A percentile compares a stretch with the other conserved stretches of the same genome.
These are phyloP conservation scores for Carex scoparia DNA, from an alignment of 176 grass and related monocot species.

Conservation along the genomic window DNA sequence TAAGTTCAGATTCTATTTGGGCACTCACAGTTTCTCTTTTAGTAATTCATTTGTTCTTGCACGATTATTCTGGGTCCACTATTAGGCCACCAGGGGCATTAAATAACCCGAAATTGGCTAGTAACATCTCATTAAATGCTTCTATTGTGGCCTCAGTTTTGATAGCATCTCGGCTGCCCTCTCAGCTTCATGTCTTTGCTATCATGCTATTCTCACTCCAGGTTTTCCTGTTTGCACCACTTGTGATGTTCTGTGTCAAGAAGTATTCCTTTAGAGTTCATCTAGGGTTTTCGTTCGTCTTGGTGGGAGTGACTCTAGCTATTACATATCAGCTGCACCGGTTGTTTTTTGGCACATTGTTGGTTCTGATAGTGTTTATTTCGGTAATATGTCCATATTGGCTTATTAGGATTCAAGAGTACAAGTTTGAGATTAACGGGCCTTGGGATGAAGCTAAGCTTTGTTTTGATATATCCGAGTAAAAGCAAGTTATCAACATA, in stretches of 20 bases:
- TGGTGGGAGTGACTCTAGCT: slow-evolving; percentile 49
- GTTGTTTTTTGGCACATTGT: slow-evolving; percentile 59
- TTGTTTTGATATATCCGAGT: slow-evolving; percentile 92
- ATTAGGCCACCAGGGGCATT: slow-evolving; percentile 82
- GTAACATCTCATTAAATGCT: slow-evolving; percentile 87
- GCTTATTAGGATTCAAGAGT: slow-evolving; percentile 96
- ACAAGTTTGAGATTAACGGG: slow-evolving; percentile 99
- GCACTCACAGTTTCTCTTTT: slow-evolving; percentile 75
- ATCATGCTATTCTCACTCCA: slow-evolving; percentile 91
- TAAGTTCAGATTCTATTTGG: slow-evolving; percentile 93
- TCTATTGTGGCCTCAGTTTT: slow-evolving; percentile 89
- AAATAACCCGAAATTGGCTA: slow-evolving; percentile 78
- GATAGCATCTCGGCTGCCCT: slow-evolving; percentile 73
- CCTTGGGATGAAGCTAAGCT: slow-evolving; percentile 98
- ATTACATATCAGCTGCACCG: slow-evolving; percentile 65
- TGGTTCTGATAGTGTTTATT: slow-evolving; percentile 63
- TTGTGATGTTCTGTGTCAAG: slow-evolving; percentile 83
- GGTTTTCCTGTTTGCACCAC: slow-evolving; percentile 85
- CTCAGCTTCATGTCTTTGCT: slow-evolving; percentile 82
- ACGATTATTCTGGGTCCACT: slow-evolving; percentile 92
- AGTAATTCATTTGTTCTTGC: slow-evolving; percentile 80
- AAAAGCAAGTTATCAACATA: not conserved
- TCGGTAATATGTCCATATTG: slow-evolving; percentile 72
- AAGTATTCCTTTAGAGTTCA: slow-evolving; percentile 76
- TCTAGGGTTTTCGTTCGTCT: slow-evolving; percentile 53